Conservation (phyloP, 176 grass and related monocot genomes). For the Hordeum vulgare region MorexV3_pseudomolecules_assembly NC_058520.1:527434102-527434601, state of each 20-base stretch:
- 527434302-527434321: slow-evolving; percentile 65
- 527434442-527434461: slow-evolving; percentile 73
- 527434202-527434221: slow-evolving; percentile 35
- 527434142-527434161: background rate
- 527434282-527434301: slow-evolving; percentile 61
- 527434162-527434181: background rate
- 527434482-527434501: slow-evolving; percentile 64
- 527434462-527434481: slow-evolving; percentile 56
- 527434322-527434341: slow-evolving; percentile 67
- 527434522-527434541: slow-evolving; percentile 56
- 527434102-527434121: slow-evolving; percentile 61
- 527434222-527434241: slow-evolving; percentile 51
- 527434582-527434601: slow-evolving; percentile 46
- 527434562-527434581: slow-evolving; percentile 57
- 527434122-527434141: slow-evolving; percentile 60
- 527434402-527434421: background rate
- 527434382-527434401: background rate
- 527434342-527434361: slow-evolving; percentile 57
- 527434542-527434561: slow-evolving; percentile 37
- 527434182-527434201: background rate
- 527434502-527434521: slow-evolving; percentile 63
- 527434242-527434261: slow-evolving; percentile 57
- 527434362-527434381: slow-evolving; percentile 49
- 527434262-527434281: slow-evolving; percentile 59
- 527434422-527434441: slow-evolving; percentile 1